Conservation (phyloP, 192 early-diverging fungal species). For the Glomus cerebriforme region DNA sequence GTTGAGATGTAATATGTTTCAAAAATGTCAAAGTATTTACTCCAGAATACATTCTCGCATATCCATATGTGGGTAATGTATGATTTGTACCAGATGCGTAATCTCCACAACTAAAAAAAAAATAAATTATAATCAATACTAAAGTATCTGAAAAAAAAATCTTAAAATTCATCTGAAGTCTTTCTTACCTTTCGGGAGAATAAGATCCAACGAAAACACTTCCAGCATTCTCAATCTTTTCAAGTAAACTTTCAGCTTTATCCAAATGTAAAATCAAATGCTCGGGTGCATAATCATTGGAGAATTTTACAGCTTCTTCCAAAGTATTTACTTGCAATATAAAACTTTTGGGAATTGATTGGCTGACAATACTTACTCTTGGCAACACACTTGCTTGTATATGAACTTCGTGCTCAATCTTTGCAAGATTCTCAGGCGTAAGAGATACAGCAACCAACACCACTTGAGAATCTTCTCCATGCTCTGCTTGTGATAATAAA, state of each 20-base stretch:
- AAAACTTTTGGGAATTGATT: constrained; percentile 85
- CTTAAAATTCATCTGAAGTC: not conserved
- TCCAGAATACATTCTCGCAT: constrained; percentile 97
- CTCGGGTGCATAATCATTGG: constrained; percentile 96
- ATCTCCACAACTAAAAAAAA: constrained; percentile 80
- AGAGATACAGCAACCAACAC: constrained; percentile 88
- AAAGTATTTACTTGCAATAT: constrained; percentile 70
- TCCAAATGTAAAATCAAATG: constrained; percentile 95
- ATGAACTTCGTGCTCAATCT: constrained; percentile 79
- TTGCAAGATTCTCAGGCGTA: constrained; percentile 62
- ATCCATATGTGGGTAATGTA: constrained; percentile 98
- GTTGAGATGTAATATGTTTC: constrained; percentile 97
- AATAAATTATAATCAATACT: not conserved
- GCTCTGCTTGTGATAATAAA: constrained; percentile 96
- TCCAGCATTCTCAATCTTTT: constrained; percentile 84
- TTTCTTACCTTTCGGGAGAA: constrained; percentile 93
- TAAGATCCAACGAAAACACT: constrained; percentile 96
- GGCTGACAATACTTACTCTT: constrained; percentile 84
- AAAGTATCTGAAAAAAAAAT: constrained; percentile 8
- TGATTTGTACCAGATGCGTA: constrained; percentile 99
- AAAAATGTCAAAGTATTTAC: constrained; percentile 96
- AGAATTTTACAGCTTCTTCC: constrained; percentile 84
- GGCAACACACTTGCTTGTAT: constrained; percentile 84
- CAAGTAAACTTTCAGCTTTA: constrained; percentile 64
- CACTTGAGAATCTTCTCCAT: constrained; percentile 95